Evolutionary conservation across 1,284 basidiomycete species (phyloP).

Genomic region (Abortiporus biennis): DNA sequence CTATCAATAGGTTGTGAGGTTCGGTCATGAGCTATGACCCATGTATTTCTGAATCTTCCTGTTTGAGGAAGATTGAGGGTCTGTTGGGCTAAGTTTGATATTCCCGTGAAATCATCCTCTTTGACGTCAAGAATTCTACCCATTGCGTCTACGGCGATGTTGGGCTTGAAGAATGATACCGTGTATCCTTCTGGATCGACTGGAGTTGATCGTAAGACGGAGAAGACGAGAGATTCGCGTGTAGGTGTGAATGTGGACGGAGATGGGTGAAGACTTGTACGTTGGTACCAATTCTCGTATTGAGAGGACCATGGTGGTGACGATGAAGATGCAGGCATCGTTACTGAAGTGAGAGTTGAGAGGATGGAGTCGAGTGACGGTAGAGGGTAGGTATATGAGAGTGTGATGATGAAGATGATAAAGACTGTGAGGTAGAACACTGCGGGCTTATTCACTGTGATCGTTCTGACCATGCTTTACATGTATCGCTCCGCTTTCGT

Average conservation of each 20-base stretch:
- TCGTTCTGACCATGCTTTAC: too few species aligned
- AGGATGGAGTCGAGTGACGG: not conserved
- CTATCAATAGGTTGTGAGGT: slow-evolving; percentile 37
- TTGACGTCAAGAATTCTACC: slow-evolving; percentile 16
- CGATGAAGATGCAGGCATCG: not conserved
- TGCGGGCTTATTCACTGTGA: not conserved
- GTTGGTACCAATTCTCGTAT: slow-evolving; percentile 27
- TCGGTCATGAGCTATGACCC: slow-evolving; percentile 27
- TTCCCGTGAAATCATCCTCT: slow-evolving; percentile 27
- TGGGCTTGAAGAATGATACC: slow-evolving; percentile 33
- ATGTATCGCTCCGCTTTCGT: too few species aligned
- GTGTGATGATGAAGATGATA: not conserved
- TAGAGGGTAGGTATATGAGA: not conserved
- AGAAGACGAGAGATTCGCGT: slow-evolving; percentile 27
- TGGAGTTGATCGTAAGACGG: slow-evolving; percentile 32
- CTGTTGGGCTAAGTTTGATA: slow-evolving; percentile 26
- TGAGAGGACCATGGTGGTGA: slow-evolving; percentile 4
- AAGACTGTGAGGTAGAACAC: not conserved
- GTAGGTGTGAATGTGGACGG: slow-evolving; percentile 28
- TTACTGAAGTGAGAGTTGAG: not conserved
- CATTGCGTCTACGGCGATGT: slow-evolving; percentile 33
- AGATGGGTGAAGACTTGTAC: slow-evolving; percentile 26
- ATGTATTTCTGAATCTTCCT: slow-evolving; percentile 35
- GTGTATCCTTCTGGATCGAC: slow-evolving; percentile 37
- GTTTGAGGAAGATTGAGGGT: slow-evolving; percentile 23